Evolutionary conservation across 2,329 filamentous ascomycete species (phyloP).

Genomic region (Uncinocarpus reesii): DNA sequence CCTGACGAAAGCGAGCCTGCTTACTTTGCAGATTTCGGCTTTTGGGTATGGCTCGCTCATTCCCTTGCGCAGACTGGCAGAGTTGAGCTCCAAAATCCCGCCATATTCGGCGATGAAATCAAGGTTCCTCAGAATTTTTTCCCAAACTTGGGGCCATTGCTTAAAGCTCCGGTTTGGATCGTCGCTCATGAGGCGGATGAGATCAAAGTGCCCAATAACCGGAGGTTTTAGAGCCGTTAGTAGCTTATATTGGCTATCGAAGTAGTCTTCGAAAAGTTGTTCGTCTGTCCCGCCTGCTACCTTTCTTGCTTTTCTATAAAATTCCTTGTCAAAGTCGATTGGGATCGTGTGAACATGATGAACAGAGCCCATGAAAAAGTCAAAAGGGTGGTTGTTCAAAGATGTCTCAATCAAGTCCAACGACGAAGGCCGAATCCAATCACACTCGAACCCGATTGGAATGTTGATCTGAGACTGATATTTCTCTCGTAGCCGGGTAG

Average conservation of each 20-base stretch:
- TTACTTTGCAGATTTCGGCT: slow-evolving; percentile 62
- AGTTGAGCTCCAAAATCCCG: slow-evolving; percentile 83
- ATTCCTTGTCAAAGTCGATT: slow-evolving; percentile 69
- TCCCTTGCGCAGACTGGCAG: slow-evolving; percentile 76
- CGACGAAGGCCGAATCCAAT: slow-evolving; percentile 70
- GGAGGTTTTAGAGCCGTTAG: slow-evolving; percentile 58
- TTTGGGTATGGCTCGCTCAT: slow-evolving; percentile 83
- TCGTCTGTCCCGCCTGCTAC: slow-evolving; percentile 55
- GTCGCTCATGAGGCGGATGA: slow-evolving; percentile 70
- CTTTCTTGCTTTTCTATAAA: slow-evolving; percentile 56
- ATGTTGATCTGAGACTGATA: slow-evolving; percentile 66
- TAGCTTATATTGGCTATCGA: slow-evolving; percentile 80
- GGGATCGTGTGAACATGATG: slow-evolving; percentile 81
- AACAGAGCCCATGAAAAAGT: slow-evolving; percentile 87
- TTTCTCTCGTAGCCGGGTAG: slow-evolving; percentile 56
- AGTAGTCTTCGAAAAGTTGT: slow-evolving; percentile 70
- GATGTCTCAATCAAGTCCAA: slow-evolving; percentile 52
- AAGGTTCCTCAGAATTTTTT: slow-evolving; percentile 63
- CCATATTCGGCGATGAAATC: slow-evolving; percentile 59
- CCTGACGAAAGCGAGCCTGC: neutral
- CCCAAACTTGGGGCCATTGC: slow-evolving; percentile 58
- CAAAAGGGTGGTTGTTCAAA: slow-evolving; percentile 53
- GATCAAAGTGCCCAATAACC: slow-evolving; percentile 87
- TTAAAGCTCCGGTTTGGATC: slow-evolving; percentile 54
- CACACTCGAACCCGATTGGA: slow-evolving; percentile 81